These are phyloP conservation scores for Mycena capillaripes DNA, from an alignment of 768 basidiomycete genomes.

Conservation along the genomic window DNA sequence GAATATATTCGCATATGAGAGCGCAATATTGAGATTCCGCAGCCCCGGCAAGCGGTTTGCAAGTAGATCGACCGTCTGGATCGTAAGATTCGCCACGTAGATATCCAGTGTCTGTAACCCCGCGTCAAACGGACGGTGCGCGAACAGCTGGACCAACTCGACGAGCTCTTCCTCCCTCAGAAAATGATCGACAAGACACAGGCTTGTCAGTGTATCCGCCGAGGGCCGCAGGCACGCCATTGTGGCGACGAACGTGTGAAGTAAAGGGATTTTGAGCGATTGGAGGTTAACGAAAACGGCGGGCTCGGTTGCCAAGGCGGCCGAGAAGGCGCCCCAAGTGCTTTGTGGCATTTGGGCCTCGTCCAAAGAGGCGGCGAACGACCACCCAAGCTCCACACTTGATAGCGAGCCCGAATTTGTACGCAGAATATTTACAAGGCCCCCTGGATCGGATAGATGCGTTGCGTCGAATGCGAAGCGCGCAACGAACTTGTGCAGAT, in stretches of 20 bases:
- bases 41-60: constrained; percentile 20
- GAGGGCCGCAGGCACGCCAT: constrained; percentile 42
- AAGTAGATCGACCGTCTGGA: constrained; percentile 24
- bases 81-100: constrained; percentile 38
- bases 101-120: constrained; percentile 41
- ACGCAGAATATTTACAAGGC: constrained; percentile 10
- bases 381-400: constrained; percentile 22
- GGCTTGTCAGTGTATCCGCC: constrained; percentile 41
- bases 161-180: constrained; percentile 41
- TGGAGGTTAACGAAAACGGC: constrained; percentile 1
- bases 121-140: constrained; percentile 35
- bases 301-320: not conserved
- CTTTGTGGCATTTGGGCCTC: not conserved
- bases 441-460: constrained; percentile 26
- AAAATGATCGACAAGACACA: constrained; percentile 43
- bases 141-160: constrained; percentile 41
- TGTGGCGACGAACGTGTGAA: constrained; percentile 41
- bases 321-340: constrained; percentile 28
- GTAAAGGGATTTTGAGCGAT: constrained; percentile 25
- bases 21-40: constrained; percentile 20
- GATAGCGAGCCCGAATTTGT: constrained; percentile 9
- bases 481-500: constrained; percentile 21
- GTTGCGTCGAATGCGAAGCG: constrained; percentile 22
- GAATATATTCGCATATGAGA: not conserved
- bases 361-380: constrained; percentile 11